Evolutionary conservation across 2,329 filamentous ascomycete species (phyloP).

Genomic region (Ophiostoma sp.): DNA sequence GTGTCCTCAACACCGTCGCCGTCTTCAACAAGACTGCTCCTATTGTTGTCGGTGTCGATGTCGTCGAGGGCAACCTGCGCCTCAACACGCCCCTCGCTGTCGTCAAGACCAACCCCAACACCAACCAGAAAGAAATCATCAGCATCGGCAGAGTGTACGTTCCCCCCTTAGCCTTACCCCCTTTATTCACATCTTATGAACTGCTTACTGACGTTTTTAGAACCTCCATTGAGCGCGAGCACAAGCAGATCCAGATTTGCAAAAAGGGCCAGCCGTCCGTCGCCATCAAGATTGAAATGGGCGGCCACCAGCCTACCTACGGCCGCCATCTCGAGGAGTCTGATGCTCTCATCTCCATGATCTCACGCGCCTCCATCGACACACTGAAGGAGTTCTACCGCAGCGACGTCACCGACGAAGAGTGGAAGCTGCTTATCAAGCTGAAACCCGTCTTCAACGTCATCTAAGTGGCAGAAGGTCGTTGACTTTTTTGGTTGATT

Average conservation of each 20-base stretch:
- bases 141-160: constrained; percentile 89
- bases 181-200: too few species aligned
- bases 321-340: constrained; percentile 92
- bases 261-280: constrained; percentile 98
- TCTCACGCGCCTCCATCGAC: constrained; percentile 87
- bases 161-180: constrained; percentile 15
- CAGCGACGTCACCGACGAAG: constrained; percentile 81
- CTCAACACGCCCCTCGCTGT: constrained; percentile 88
- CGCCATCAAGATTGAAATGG: constrained; percentile 95
- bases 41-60: constrained; percentile 94
- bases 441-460: constrained; percentile 94
- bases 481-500: not conserved
- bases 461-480: constrained; percentile 46
- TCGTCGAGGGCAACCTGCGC: constrained; percentile 82
- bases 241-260: constrained; percentile 89
- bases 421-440: constrained; percentile 94
- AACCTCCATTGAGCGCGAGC: constrained; percentile 94
- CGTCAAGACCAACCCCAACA: constrained; percentile 77
- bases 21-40: constrained; percentile 98
- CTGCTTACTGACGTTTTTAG: too few species aligned
- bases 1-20: constrained; percentile 82
- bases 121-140: constrained; percentile 80
- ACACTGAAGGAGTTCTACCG: constrained; percentile 95
- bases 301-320: constrained; percentile 86
- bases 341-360: constrained; percentile 82